phyloP scores from a whole-genome alignment of 2,329 filamentous ascomycete genomes.

The Pezicula neosporulosa region DNA sequence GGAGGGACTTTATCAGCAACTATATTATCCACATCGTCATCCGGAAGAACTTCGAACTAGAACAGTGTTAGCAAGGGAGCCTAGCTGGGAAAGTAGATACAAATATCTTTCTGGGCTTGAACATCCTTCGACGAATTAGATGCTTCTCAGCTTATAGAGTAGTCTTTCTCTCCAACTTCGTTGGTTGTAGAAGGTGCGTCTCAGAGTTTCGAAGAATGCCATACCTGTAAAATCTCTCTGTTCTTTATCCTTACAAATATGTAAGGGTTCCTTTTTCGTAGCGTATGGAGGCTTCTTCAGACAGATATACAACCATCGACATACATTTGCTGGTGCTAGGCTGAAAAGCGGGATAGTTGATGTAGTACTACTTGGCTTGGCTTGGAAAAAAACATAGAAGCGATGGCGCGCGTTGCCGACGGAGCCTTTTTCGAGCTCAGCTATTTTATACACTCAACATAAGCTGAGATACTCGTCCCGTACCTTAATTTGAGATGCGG shows the following conservation, averaged over 20 bases:
- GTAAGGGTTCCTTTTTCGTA: conserved; percentile 1
- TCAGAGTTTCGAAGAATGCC: conserved; percentile 3
- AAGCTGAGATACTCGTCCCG: not conserved
- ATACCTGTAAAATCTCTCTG: conserved; percentile 1
- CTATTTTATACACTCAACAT: not conserved
- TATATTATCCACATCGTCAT: conserved; percentile 6
- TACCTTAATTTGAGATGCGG: not conserved
- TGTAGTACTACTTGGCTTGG: not conserved
- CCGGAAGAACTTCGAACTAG: conserved; percentile 7
- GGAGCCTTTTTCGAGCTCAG: not conserved
- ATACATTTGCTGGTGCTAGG: not conserved
- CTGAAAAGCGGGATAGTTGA: not conserved
- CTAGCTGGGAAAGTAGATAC: not conserved
- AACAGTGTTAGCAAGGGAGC: no score
- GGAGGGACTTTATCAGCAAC: conserved; percentile 6
- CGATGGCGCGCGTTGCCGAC: not conserved
- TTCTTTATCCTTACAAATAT: conserved; percentile 4
- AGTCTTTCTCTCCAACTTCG: conserved; percentile 1
- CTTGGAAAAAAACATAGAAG: not conserved
- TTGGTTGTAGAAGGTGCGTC: not conserved
- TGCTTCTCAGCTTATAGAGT: conserved; percentile 3
- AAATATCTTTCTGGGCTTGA: not conserved
- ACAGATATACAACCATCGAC: conserved; percentile 4
- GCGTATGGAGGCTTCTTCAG: conserved; percentile 3
- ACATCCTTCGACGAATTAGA: conserved; percentile 5